Evolutionary conservation across 768 basidiomycete genomes (phyloP), one percentile per base, ranked within the genome.

Genomic region (Boletus subcaerulescens): DNA sequence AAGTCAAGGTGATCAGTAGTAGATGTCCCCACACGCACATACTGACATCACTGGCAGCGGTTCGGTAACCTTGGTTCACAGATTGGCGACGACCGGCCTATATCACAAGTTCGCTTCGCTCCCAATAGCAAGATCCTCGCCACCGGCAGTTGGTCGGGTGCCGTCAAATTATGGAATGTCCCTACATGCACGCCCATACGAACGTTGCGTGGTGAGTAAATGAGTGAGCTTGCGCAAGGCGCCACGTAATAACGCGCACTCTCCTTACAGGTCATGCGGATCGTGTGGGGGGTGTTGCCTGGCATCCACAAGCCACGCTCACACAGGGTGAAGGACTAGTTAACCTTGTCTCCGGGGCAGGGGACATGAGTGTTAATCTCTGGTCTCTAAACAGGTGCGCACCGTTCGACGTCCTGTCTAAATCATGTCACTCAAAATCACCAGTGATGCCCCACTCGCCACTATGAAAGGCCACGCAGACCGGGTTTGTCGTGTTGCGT

Each of bases 131-230:
- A 90, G 65, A 79, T 89, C 54, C 81, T 98, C 45, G 90, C 93
- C 5, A 96, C 96, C 2, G 94, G 90, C 12, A 94, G 92, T 61
- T 99, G 97, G 97, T 91, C 95, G 29, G 97, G 97, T 18, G 85
- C 86, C 42, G 86, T 94, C 20, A 98, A 94, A 73, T 65, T 98
- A 17, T 99, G 97, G 97, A 91, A 93, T 63, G 85, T 98, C 6
- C 97, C 97, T 17, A 80, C 86, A 13, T 95, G 95, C 69, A 92
- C 89, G 48, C 83, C 84, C 44, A 80, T 92, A 43, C 78, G 82
- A 44, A 81, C 90, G 20, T 72, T 93, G 51, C 78, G 89, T 73
- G 93, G 93, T 87, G 45, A 53, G 76, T 57, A 8, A 38, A 41
- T 12, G 11, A n/a, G 24, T 41, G 14, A 3, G n/a, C n/a, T 36